These are phyloP conservation scores for Globisporangium solare DNA, from an alignment of 352 stramenopile species.

Conservation along the genomic window DNA sequence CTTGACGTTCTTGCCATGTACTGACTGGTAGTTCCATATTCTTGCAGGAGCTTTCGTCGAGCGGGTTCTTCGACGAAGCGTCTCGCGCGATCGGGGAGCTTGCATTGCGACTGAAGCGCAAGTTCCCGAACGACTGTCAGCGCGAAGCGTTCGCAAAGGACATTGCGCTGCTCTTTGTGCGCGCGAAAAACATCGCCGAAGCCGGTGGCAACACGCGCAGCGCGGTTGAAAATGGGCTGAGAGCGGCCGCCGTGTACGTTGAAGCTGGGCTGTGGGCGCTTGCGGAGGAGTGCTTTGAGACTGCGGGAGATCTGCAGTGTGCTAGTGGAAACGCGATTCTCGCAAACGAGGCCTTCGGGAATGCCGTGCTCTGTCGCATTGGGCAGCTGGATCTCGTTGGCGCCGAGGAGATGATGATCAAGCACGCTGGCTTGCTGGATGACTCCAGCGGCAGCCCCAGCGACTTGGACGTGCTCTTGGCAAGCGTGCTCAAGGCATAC, in stretches of 20 bases:
- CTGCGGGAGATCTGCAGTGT: slow-evolving; percentile 43
- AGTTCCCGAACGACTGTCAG: slow-evolving; percentile 50
- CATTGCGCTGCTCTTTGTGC: slow-evolving; percentile 45
- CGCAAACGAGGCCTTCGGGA: slow-evolving; percentile 52
- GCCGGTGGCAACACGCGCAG: slow-evolving; percentile 41
- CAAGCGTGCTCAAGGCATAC: slow-evolving; percentile 50
- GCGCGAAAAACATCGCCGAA: slow-evolving; percentile 50
- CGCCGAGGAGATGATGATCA: slow-evolving; percentile 44
- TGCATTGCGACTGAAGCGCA: slow-evolving; percentile 52
- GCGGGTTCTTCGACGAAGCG: slow-evolving; percentile 70
- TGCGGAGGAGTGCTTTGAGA: slow-evolving; percentile 53
- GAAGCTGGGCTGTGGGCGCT: slow-evolving; percentile 46
- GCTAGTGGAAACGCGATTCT: slow-evolving; percentile 24
- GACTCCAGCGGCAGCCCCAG: slow-evolving; percentile 25
- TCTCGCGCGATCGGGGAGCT: slow-evolving; percentile 50
- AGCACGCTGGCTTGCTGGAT: slow-evolving; percentile 27
- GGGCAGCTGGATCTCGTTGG: slow-evolving; percentile 49
- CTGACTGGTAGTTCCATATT: not conserved
- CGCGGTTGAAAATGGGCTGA: slow-evolving; percentile 45
- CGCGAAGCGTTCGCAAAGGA: slow-evolving; percentile 25
- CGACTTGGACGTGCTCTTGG: slow-evolving; percentile 54
- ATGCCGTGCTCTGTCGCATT: slow-evolving; percentile 58
- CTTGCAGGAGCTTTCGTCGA: slow-evolving; percentile 37
- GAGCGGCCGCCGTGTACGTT: slow-evolving; percentile 45
- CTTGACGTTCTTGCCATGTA: not conserved